Base-by-base conservation (phyloP, 1,284 basidiomycete genomes). In the Pascua guehoae region DNA sequence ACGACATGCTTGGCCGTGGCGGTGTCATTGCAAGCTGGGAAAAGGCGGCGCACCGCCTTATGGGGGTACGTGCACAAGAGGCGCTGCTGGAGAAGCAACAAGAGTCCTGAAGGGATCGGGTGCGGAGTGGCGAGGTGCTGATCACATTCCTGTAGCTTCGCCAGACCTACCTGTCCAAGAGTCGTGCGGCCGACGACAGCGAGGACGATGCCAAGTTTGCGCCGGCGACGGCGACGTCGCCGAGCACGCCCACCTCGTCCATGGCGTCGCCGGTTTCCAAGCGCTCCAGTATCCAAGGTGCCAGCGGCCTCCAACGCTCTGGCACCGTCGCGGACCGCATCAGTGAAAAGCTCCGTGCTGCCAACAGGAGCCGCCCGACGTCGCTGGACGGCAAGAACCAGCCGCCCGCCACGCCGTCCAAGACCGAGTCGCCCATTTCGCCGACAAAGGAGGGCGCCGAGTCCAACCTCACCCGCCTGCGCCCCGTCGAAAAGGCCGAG, bases 171-270 rank as follows among this genome's bases (percentile, higher is more conserved):
- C 72, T 89, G n/a, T 76, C 80, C 38, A 93, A 91, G 76, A 85
- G 83, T 0, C 83, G 88, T 51, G 82, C 83, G 41, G 90, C 90
- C 4, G 91, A 94, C 64, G 91, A 94, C 70, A 86, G 87, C 36
- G 90, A 91, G 70, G 91, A 94, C 72, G 90, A 93, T 72, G 88
- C 84, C 48, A 89, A 89, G 69, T 93, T 93, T 67, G 88, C 89
- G 5, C 90, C 90, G 2, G 85, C 68, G 4, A 60, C 66, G 0
- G 58, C 62, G 12, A 41, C 51, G 15, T 24, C 66, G 80, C 78
- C 63, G 80, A 80, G 58, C 79, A 39, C 75, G 76, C 15, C 59
- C 11, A 88, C 90, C 73, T 84, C 83, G 58, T 90, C 88, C 71
- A 90, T 88, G 2, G 82, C 80, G 12, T 89, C 89, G 15, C 89